Evolutionary conservation across 257 asterid species (phyloP).

Genomic region (Cinchona pubescens): DNA sequence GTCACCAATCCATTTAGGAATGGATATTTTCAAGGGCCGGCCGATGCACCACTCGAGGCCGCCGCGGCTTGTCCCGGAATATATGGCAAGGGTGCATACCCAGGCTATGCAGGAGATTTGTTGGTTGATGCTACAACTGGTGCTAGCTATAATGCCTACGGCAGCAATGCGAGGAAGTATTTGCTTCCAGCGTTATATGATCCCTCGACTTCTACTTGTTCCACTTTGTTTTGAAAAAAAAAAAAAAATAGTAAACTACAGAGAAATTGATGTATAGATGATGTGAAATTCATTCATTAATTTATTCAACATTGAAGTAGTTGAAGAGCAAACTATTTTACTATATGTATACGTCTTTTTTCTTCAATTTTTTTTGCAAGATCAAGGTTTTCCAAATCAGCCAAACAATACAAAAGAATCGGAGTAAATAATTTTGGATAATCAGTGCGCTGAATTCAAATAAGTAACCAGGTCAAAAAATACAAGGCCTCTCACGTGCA

Average conservation of each 20-base stretch:
- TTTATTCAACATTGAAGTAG: not conserved
- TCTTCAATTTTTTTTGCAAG: not conserved
- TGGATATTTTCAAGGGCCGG: constrained; percentile 40
- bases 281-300: not conserved
- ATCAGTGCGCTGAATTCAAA: no score
- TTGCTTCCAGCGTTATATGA: constrained; percentile 41
- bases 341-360: not conserved
- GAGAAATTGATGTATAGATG: not conserved
- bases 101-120: constrained; percentile 41
- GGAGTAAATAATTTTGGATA: not conserved
- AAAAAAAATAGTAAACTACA: not conserved
- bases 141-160: constrained; percentile 42
- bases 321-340: not conserved
- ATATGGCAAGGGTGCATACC: constrained; percentile 36
- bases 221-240: no score
- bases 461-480: no score
- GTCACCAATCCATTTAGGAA: constrained; percentile 36
- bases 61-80: constrained; percentile 39
- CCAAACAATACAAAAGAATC: not conserved
- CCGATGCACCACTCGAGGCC: constrained; percentile 36
- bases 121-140: constrained; percentile 29
- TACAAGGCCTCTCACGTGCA: no score
- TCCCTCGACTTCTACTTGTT: constrained; percentile 20
- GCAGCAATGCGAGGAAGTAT: constrained; percentile 32
- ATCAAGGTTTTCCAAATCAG: not conserved